Evolutionary conservation across 345 rosid genomes (phyloP).

Genomic region (Bruguiera parviflora): DNA sequence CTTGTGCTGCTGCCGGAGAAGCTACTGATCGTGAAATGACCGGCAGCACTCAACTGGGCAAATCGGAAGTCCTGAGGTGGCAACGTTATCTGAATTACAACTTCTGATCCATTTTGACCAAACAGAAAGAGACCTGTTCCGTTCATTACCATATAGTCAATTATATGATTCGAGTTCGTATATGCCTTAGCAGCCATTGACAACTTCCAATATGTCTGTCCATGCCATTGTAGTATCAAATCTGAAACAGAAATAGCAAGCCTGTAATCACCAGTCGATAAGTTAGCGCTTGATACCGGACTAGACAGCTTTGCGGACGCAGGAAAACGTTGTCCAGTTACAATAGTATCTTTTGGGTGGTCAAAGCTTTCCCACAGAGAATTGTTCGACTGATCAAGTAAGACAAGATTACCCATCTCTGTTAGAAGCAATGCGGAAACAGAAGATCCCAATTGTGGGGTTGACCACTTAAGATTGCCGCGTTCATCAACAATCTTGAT

Average conservation of each 20-base stretch:
- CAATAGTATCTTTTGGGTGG: slow-evolving; percentile 69
- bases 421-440: slow-evolving; percentile 45
- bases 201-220: slow-evolving; percentile 66
- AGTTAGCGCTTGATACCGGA: slow-evolving; percentile 42
- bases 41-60: slow-evolving; percentile 56
- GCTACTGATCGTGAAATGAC: slow-evolving; percentile 47
- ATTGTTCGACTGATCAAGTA: slow-evolving; percentile 52
- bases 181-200: slow-evolving; percentile 55
- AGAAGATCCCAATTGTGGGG: slow-evolving; percentile 51
- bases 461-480: slow-evolving; percentile 56
- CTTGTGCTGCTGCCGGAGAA: slow-evolving; percentile 35
- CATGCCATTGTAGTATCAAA: slow-evolving; percentile 54
- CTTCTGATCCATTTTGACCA: slow-evolving; percentile 52
- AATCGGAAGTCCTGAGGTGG: slow-evolving; percentile 47
- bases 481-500: slow-evolving; percentile 48
- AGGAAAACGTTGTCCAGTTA: slow-evolving; percentile 55
- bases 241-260: slow-evolving; percentile 45
- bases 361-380: slow-evolving; percentile 84
- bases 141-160: slow-evolving; percentile 59
- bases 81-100: slow-evolving; percentile 43
- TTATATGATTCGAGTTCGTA: slow-evolving; percentile 33
- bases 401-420: slow-evolving; percentile 70
- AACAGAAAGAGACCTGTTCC: slow-evolving; percentile 56
- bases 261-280: slow-evolving; percentile 60
- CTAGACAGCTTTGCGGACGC: slow-evolving; percentile 40